Evolutionary conservation across 495 filamentous ascomycete genomes (phyloP), one percentile per base, ranked within the genome.

Genomic region (Lichina pygmaea): DNA sequence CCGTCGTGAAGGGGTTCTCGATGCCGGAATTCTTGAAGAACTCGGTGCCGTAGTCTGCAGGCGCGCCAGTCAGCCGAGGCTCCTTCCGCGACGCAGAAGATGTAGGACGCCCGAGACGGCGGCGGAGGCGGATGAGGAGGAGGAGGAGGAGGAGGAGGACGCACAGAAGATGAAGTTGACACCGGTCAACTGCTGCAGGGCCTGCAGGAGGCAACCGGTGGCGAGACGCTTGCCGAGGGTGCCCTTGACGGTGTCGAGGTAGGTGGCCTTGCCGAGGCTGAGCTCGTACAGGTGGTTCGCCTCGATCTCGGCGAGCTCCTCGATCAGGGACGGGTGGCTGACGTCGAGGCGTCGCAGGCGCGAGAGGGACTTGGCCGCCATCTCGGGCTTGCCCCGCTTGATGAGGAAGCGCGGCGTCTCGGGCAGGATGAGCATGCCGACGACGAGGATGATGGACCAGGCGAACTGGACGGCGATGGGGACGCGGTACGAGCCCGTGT

Each of bases 91-190:
- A 24, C 4, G n/a, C n/a, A n/a, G n/a, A n/a, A n/a, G n/a, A n/a
- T n/a, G n/a, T n/a, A n/a, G n/a, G n/a, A n/a, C n/a, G n/a, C n/a
- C n/a, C n/a, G n/a, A n/a, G n/a, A n/a, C n/a, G n/a, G n/a, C n/a
- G n/a, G n/a, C n/a, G n/a, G n/a, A n/a, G n/a, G n/a, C n/a, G n/a
- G n/a, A n/a, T n/a, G n/a, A n/a, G n/a, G n/a, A n/a, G n/a, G n/a
- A n/a, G 24, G 24, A 24, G 4, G 1, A 4, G 24, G 24, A 24
- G 24, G 24, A 24, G 4, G 4, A 67, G 4, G 24, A 24, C 24
- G 24, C 24, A 24, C 86, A 92, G 71, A 91, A 86, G 63, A 91
- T 75, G 65, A 89, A 86, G 68, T 91, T 89, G 62, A 91, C 42
- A 41, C 71, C 69, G 9, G 63, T 69, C 3, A 73, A 59, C 48